Evolutionary conservation across 305 asterid genomes (phyloP).

Genomic region (Plantago lanceolata): DNA sequence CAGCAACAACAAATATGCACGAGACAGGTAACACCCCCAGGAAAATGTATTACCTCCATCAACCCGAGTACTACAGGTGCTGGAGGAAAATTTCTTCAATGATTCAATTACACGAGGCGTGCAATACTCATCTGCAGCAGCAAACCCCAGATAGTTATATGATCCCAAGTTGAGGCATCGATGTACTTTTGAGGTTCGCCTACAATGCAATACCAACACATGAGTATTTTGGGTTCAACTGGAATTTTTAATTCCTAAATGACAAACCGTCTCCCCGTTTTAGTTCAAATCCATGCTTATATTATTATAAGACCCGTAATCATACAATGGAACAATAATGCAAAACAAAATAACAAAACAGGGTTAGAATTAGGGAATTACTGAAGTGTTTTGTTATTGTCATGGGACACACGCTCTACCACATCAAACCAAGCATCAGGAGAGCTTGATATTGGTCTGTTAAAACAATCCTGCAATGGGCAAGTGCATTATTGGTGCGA

Average conservation of each 20-base stretch:
- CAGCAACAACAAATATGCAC: slow-evolving; percentile 2
- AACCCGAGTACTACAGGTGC: slow-evolving; percentile 94
- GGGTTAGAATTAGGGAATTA: slow-evolving; percentile 31
- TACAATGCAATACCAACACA: slow-evolving; percentile 33
- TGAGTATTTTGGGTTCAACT: slow-evolving; percentile 12
- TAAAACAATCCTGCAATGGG: slow-evolving; percentile 84
- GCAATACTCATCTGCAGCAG: slow-evolving; percentile 97
- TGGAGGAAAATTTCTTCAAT: slow-evolving; percentile 70
- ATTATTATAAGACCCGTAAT: neutral
- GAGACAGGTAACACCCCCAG: slow-evolving; percentile 12
- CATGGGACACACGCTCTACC: slow-evolving; percentile 93
- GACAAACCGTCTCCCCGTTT: neutral
- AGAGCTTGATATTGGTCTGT: slow-evolving; percentile 90
- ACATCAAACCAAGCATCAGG: slow-evolving; percentile 99
- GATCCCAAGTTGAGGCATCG: slow-evolving; percentile 98
- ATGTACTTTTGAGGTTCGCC: slow-evolving; percentile 67
- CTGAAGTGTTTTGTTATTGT: slow-evolving; percentile 88
- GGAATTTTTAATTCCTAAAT: slow-evolving; percentile 6
- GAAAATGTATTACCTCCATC: slow-evolving; percentile 70
- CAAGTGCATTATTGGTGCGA: slow-evolving; percentile 11
- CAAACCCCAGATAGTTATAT: slow-evolving; percentile 96
- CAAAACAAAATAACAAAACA: slow-evolving; percentile 4
- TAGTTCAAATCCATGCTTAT: neutral
- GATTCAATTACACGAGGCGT: slow-evolving; percentile 92
- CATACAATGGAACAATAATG: neutral